A percentile compares a stretch with the other conserved stretches of the same genome.
Conservation (phyloP, 2,329 filamentous ascomycete genomes). For the Talaromyces sp. region DNA sequence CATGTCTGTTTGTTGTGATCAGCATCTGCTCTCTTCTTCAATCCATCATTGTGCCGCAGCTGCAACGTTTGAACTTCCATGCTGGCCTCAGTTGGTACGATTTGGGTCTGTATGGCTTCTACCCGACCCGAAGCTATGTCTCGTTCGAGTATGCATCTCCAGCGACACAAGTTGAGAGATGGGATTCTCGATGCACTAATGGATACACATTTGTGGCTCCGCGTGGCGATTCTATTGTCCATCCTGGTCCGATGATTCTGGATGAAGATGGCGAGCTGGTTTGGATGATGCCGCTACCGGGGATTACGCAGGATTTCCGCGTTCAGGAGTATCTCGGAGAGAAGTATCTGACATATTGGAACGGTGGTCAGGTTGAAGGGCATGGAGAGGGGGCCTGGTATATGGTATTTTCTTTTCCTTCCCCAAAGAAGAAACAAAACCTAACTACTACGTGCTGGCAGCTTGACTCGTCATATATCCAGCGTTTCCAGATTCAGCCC, state of each 20-base stretch:
- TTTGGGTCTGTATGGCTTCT: too few relatives aligned
- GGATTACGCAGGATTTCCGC: not conserved
- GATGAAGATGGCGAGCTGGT: conserved; percentile 5
- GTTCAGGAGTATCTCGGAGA: conserved; percentile 4
- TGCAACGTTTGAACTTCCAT: too few relatives aligned
- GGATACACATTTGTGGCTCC: not conserved
- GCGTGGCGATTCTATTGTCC: not conserved
- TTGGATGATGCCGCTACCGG: not conserved
- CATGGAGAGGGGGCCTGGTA: conserved; percentile 4
- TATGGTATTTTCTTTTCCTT: not conserved
- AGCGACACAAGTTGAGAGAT: too few relatives aligned
- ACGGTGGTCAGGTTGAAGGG: not conserved
- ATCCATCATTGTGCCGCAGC: too few relatives aligned
- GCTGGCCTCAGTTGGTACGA: too few relatives aligned
- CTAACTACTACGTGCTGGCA: not conserved
- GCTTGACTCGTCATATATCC: not conserved
- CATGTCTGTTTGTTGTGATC: too few relatives aligned
- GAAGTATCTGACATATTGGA: not conserved
- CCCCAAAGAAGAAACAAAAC: not conserved
- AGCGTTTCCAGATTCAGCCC: not conserved
- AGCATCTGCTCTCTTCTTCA: too few relatives aligned
- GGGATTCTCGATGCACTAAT: too few relatives aligned
- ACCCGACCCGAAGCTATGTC: too few relatives aligned
- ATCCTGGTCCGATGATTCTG: conserved; percentile 4
- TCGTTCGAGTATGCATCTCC: too few relatives aligned